Evolutionary conservation across 192 early-diverging fungal species (phyloP), one percentile per base, ranked within the genome.

Genomic region (Umbelopsis sp.): DNA sequence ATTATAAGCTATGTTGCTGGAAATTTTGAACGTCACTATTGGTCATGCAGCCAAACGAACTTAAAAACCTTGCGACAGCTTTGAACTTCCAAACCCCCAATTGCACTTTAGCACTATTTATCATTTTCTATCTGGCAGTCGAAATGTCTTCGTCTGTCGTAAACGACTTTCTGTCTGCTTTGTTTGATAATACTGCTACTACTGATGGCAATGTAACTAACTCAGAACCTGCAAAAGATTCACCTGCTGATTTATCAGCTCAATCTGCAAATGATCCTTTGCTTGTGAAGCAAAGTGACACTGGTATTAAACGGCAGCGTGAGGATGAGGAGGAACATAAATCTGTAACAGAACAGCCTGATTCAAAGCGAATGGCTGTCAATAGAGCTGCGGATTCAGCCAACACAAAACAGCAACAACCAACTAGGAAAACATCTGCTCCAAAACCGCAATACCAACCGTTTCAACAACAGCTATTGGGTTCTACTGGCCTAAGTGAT

Each of bases 91-190:
- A 2, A 12, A n/a, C 5, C 34, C 1, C 29, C 14, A 29, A 36
- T 36, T 26, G 11, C 56, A 34, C 17, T 62, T 34, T 20, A 11
- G 38, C 38, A n/a, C n/a, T n/a, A n/a, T n/a, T n/a, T 34, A 12
- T 34, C 29, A n/a, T 16, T n/a, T 0, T 20, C 24, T 34, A n/a
- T 14, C 31, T 62, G 24, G 26, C 56, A 34, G 31, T 32, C 25
- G 56, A 62, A 62, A 62, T 62, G 34, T 70, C 69, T 43, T 53
- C 68, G 21, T 75, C 73, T 70, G 69, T 75, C 38, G 73, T 75
- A 50, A 69, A 75, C 59, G 73, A 75, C 54, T 75, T 75, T 56
- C 41, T 75, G 20, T 75, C 73, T 49, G 73, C 73, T 24, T 75
- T 75, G 38, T 75, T 75, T 75, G 73, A 68, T 45, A 75, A 47